These are phyloP conservation scores for Houttuynia cordata DNA, from an alignment of 164 flowering plant genomes.

Conservation along the genomic window DNA sequence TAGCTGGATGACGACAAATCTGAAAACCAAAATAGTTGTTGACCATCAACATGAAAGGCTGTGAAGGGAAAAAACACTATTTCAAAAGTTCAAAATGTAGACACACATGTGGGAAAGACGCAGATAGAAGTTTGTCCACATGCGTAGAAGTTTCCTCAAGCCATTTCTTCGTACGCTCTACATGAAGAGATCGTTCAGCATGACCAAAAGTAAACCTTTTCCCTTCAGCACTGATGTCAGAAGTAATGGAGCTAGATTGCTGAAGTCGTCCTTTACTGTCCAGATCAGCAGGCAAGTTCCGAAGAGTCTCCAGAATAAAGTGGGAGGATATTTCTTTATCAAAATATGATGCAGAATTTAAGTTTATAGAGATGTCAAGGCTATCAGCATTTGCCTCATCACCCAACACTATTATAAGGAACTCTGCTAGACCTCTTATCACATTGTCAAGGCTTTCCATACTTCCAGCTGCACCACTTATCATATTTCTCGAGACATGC, in stretches of 20 bases:
- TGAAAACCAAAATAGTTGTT: slow-evolving; percentile 10
- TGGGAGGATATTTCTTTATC: slow-evolving; percentile 21
- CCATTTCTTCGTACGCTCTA: slow-evolving; percentile 79
- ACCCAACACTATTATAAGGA: slow-evolving; percentile 60
- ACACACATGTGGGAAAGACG: slow-evolving; percentile 77
- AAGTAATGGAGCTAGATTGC: slow-evolving; percentile 2
- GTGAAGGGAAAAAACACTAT: background rate
- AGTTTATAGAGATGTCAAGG: slow-evolving; percentile 18
- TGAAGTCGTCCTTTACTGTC: slow-evolving; percentile 13
- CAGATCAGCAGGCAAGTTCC: slow-evolving; percentile 33
- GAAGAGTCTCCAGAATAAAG: slow-evolving; percentile 56
- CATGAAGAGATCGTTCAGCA: slow-evolving; percentile 32
- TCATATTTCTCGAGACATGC: slow-evolving; percentile 61
- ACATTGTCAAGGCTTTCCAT: slow-evolving; percentile 65
- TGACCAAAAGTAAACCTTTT: slow-evolving; percentile 11
- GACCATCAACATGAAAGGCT: background rate
- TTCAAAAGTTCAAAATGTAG: background rate
- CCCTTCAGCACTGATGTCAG: slow-evolving; percentile 2
- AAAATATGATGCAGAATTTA: slow-evolving; percentile 7
- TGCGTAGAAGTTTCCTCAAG: slow-evolving; percentile 52
- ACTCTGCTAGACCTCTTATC: slow-evolving; percentile 68
- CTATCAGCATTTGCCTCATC: slow-evolving; percentile 46
- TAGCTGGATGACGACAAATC: slow-evolving; percentile 71
- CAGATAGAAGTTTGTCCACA: slow-evolving; percentile 53
- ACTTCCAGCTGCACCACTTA: slow-evolving; percentile 94